Conservation (phyloP, 345 rosid species). For the Arabidopsis thaliana region DNA sequence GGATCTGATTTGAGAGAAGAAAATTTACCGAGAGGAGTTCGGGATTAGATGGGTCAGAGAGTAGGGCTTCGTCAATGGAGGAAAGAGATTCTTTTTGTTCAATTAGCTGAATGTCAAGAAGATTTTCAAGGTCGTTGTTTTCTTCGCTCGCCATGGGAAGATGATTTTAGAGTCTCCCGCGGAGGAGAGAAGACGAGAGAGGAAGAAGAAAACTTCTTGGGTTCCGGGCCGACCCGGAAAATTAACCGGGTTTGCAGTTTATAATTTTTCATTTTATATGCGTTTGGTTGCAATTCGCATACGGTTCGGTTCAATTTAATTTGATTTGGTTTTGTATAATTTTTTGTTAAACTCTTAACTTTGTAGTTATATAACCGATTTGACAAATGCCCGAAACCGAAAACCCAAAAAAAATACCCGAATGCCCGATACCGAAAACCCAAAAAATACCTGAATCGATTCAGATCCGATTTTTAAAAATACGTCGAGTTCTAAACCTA, state of each 20-base stretch:
- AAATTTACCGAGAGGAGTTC: conserved; percentile 71
- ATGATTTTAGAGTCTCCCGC: conserved; percentile 4
- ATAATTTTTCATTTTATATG: too few species aligned
- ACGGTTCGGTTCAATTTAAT: too few species aligned
- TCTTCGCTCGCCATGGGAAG: conserved; percentile 65
- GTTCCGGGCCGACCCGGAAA: conserved; percentile 4
- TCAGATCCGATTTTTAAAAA: too few species aligned
- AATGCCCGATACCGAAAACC: too few species aligned
- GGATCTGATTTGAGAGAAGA: conserved; percentile 6
- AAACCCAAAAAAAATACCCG: too few species aligned
- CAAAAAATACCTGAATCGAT: too few species aligned
- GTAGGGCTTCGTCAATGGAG: conserved; percentile 70
- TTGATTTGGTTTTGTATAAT: too few species aligned
- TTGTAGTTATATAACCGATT: too few species aligned
- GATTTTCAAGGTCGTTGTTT: conserved; percentile 74
- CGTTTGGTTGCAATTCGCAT: too few species aligned
- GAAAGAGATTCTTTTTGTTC: conserved; percentile 81
- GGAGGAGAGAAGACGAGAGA: conserved; percentile 13
- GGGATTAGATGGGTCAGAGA: conserved; percentile 64
- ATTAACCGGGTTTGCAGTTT: background rate
- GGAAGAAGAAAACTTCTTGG: background rate
- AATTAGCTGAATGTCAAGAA: conserved; percentile 68
- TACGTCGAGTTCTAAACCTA: too few species aligned
- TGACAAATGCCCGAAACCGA: too few species aligned
- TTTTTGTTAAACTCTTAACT: too few species aligned